Evolutionary conservation across 225 moss, liverwort and hornwort genomes (phyloP).

Genomic region (Climacium dendroides): DNA sequence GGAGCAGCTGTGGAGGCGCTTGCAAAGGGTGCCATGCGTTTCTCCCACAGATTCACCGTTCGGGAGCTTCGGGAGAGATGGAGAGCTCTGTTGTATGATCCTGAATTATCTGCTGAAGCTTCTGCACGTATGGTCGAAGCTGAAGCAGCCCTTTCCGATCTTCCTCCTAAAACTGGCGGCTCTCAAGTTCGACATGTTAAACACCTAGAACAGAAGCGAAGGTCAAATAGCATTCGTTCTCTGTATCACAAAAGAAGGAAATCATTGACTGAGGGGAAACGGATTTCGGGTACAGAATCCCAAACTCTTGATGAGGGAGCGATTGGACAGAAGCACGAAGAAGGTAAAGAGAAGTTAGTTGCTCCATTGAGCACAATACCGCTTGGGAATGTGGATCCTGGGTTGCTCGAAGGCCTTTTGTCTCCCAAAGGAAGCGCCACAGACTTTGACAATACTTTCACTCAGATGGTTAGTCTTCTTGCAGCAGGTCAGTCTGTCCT

Average conservation of each 20-base stretch:
- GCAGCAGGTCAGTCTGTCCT: constrained; percentile 58
- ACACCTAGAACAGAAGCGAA: constrained; percentile 57
- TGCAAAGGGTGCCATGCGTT: constrained; percentile 92
- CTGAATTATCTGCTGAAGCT: constrained; percentile 74
- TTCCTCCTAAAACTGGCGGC: constrained; percentile 28
- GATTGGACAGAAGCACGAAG: constrained; percentile 19
- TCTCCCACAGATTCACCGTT: constrained; percentile 76
- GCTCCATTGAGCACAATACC: constrained; percentile 24
- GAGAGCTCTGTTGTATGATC: constrained; percentile 91
- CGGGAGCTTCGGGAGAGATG: constrained; percentile 93
- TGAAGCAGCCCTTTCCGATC: constrained; percentile 46
- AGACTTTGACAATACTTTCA: constrained; percentile 69
- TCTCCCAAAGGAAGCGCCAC: constrained; percentile 46
- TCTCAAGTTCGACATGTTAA: constrained; percentile 33
- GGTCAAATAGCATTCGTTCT: constrained; percentile 70
- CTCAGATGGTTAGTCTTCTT: constrained; percentile 95
- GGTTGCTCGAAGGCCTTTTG: constrained; percentile 31
- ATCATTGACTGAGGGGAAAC: constrained; percentile 32
- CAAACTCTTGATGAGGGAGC: constrained; percentile 6
- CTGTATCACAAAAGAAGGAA: constrained; percentile 73
- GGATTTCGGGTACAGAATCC: constrained; percentile 17
- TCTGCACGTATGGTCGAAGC: constrained; percentile 79
- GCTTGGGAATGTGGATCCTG: constrained; percentile 32
- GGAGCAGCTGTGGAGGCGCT: constrained; percentile 98
- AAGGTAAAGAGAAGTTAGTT: constrained; percentile 8